Conservation (phyloP, 768 basidiomycete species). For the Termitomyces sp. region DNA sequence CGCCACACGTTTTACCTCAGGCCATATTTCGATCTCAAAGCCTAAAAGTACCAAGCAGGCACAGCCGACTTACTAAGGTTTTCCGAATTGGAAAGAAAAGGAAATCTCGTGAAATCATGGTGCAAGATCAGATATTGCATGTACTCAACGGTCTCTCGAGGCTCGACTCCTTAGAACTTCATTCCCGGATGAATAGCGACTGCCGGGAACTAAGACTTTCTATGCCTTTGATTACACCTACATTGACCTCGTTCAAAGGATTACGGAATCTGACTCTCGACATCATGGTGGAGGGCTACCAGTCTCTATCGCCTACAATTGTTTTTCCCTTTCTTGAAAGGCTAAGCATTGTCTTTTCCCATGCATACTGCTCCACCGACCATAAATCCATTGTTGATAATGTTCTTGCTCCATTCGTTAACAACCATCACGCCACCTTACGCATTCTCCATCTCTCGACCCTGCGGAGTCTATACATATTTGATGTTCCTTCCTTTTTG, state of each 20-base stretch:
- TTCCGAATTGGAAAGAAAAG: not conserved
- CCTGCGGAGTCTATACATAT: constrained; percentile 3
- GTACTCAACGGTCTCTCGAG: not conserved
- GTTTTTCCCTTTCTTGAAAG: constrained; percentile 14
- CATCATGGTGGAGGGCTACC: constrained; percentile 18
- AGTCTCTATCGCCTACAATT: constrained; percentile 6
- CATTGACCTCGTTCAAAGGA: not conserved
- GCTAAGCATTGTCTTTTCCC: constrained; percentile 13
- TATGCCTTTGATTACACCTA: not conserved
- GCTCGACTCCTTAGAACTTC: not conserved
- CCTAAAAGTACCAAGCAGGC: not conserved
- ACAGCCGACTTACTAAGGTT: not conserved
- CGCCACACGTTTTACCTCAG: not conserved
- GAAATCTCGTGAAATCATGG: not conserved
- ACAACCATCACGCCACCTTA: constrained; percentile 15
- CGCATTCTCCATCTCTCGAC: constrained; percentile 6
- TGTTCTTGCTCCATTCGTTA: constrained; percentile 18
- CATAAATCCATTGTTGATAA: constrained; percentile 5
- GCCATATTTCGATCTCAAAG: not conserved
- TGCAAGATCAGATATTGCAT: not conserved
- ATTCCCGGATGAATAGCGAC: not conserved
- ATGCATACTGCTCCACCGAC: constrained; percentile 12
- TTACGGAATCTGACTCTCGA: constrained; percentile 14
- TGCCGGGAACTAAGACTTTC: not conserved
- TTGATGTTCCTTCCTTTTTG: constrained; percentile 14